Evolutionary conservation across 805 yeast genomes (phyloP), one percentile per base, ranked within the genome.

Genomic region (Candida ficus): DNA sequence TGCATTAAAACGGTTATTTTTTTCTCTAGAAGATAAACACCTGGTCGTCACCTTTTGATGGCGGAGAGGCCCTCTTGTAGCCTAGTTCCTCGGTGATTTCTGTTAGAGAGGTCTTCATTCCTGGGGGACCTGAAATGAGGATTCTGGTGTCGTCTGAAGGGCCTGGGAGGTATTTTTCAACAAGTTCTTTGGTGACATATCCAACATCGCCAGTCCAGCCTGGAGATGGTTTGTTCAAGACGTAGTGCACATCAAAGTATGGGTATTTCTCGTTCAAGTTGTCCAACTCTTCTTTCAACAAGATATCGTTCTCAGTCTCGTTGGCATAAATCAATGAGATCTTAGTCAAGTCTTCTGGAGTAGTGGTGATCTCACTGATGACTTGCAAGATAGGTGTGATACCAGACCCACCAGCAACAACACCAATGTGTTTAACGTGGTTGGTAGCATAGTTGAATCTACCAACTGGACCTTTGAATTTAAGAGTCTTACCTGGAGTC

Each of bases 351-450:
- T 83, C 90, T 42, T 71, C 78, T 4, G 87, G 80, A 21, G 80
- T 77, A 14, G 89, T 83, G 46, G 83, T 75, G 37, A 83, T 70
- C 44, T 75, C 75, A 45, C 84, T 79, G 38, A 85, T 68, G 13
- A 90, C 83, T 63, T 89, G 95, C 55, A 84, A 71, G 64, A 87
- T 80, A 29, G 97, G 96, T 8, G 96, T 87, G 47, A 90, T 82
- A 38, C 97, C 95, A 0, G 91, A 78, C 16, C 95, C 95, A 50
- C 93, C 95, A 7, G 90, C 91, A 50, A 85, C 69, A 65, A 85
- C 70, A 16, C 80, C 78, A 42, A 85, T 68, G 44, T 78, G 75
- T 45, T 73, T 73, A 30, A 78, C 81, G 66, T 76, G 73, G 56
- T 82, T 82, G 12, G 66, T 51, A n/a, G 48, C 53, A 57, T 81